These are phyloP conservation scores for Pelargonium nanum DNA, from an alignment of 345 rosid genomes.

Conservation along the genomic window DNA sequence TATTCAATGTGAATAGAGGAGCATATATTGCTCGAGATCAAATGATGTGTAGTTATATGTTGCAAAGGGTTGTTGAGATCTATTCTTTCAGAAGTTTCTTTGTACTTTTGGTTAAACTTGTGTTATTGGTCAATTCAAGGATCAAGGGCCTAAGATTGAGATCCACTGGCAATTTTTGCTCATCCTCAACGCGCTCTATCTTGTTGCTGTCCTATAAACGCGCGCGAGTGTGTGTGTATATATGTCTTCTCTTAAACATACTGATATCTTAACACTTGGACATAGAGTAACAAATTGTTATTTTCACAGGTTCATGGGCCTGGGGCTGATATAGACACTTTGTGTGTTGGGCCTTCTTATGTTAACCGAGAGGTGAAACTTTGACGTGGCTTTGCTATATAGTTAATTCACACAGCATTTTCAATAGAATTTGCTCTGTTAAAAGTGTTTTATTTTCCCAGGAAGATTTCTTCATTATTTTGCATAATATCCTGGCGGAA, in stretches of 20 bases:
- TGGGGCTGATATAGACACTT: constrained; percentile 79
- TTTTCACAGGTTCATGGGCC: constrained; percentile 75
- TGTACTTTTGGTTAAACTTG: no score
- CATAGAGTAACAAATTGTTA: background rate
- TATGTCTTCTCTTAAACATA: background rate
- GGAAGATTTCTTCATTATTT: constrained; percentile 64
- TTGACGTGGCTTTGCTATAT: background rate
- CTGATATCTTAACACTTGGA: background rate
- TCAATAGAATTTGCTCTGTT: background rate
- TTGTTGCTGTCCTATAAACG: no score
- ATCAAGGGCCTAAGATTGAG: no score
- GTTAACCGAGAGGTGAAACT: constrained; percentile 63
- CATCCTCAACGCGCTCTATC: no score
- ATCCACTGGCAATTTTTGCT: no score
- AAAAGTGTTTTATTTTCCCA: background rate
- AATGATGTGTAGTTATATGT: no score
- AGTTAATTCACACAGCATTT: background rate
- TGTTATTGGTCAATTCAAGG: no score
- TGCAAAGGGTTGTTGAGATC: no score
- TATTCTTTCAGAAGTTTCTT: no score
- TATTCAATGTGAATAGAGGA: no score
- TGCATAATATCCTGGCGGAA: constrained; percentile 59
- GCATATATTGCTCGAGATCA: no score
- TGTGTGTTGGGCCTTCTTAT: constrained; percentile 95
- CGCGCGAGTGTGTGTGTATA: no score